These are phyloP conservation scores for Sporothrix brunneoviolacea DNA, from an alignment of 2,329 filamentous ascomycete species.

Conservation along the genomic window DNA sequence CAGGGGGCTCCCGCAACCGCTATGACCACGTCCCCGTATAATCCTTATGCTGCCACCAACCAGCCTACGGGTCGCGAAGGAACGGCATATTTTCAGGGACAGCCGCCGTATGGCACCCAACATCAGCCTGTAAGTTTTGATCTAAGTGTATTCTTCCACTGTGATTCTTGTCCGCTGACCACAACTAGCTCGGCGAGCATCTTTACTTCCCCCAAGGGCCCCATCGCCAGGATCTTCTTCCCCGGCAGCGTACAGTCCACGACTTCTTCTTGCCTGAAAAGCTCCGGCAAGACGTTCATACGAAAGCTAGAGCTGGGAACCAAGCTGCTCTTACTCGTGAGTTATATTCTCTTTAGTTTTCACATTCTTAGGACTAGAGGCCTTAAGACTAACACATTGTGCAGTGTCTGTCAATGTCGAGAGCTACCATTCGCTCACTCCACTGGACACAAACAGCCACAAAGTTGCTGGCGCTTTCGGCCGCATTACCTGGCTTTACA, in stretches of 20 bases:
- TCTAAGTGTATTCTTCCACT: not conserved
- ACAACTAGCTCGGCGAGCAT: conserved; percentile 70
- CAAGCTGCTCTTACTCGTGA: conserved; percentile 65
- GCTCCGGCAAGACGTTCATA: conserved; percentile 79
- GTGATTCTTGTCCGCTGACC: not conserved
- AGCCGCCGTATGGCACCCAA: conserved; percentile 43
- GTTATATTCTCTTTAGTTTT: not conserved
- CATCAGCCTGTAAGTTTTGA: conserved; percentile 51
- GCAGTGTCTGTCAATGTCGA: conserved; percentile 51
- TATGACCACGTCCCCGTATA: conserved; percentile 47
- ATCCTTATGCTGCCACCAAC: conserved; percentile 70
- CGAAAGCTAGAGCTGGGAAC: conserved; percentile 75
- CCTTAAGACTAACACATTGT: not conserved
- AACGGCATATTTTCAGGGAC: conserved; percentile 61
- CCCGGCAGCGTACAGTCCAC: conserved; percentile 79
- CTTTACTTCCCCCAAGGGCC: conserved; percentile 83
- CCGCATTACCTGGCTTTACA: conserved; percentile 91
- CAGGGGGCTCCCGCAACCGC: conserved; percentile 19
- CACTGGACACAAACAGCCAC: conserved; percentile 70
- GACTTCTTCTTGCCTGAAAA: conserved; percentile 90
- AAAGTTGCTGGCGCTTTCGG: conserved; percentile 50
- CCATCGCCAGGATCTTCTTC: conserved; percentile 71
- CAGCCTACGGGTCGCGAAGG: conserved; percentile 51
- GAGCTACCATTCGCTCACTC: conserved; percentile 87
- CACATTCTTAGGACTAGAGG: no score